phyloP scores from a whole-genome alignment of 352 stramenopile genomes.

The Globisporangium acanthophoron region DNA sequence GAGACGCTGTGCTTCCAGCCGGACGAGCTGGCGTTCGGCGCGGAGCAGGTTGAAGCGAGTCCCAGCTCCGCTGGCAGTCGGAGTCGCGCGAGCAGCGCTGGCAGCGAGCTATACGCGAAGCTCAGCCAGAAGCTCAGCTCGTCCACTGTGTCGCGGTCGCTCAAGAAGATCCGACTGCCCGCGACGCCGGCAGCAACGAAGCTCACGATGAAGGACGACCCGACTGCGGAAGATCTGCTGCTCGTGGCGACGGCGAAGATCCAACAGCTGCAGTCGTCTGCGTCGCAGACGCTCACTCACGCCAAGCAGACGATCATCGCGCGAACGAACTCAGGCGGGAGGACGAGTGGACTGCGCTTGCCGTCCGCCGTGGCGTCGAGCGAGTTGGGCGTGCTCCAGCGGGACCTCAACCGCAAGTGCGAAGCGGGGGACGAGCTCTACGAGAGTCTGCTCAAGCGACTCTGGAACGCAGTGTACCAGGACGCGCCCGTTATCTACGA shows the following conservation, averaged over 20 bases:
- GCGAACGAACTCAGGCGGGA: constrained; percentile 11
- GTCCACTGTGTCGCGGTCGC: constrained; percentile 29
- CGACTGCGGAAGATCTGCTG: constrained; percentile 57
- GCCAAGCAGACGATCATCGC: constrained; percentile 32
- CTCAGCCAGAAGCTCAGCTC: constrained; percentile 18
- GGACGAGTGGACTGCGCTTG: constrained; percentile 1
- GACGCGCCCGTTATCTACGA: constrained; percentile 9
- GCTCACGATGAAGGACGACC: constrained; percentile 54
- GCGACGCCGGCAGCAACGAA: constrained; percentile 35
- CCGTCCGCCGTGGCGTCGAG: constrained; percentile 31
- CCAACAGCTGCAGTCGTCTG: constrained; percentile 35
- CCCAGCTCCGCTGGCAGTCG: not conserved
- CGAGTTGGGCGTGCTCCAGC: constrained; percentile 51
- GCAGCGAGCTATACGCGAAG: constrained; percentile 21
- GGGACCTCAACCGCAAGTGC: constrained; percentile 64
- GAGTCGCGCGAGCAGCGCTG: constrained; percentile 5
- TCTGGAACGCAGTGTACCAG: constrained; percentile 62
- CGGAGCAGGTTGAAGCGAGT: constrained; percentile 10
- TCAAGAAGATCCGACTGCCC: constrained; percentile 40
- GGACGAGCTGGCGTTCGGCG: constrained; percentile 7
- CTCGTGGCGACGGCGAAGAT: constrained; percentile 46
- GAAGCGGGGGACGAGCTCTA: constrained; percentile 50
- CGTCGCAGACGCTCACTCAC: constrained; percentile 26
- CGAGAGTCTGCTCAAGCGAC: constrained; percentile 46
- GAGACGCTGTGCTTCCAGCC: constrained; percentile 33